Evolutionary conservation across 2,329 filamentous ascomycete genomes (phyloP).

Genomic region (Xylariaceae sp.): DNA sequence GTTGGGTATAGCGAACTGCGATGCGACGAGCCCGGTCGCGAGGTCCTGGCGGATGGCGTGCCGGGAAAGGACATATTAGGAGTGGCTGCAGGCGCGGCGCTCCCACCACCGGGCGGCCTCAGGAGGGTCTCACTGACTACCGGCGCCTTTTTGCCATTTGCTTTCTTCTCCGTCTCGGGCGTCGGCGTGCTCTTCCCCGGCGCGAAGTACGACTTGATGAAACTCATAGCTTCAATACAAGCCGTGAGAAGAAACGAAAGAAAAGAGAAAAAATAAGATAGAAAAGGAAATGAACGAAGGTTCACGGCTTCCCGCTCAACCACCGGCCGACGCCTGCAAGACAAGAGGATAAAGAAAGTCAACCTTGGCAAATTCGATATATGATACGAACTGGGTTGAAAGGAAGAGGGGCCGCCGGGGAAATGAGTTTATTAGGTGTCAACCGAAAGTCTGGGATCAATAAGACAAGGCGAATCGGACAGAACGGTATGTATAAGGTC

Average conservation of each 20-base stretch:
- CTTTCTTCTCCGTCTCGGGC: slow-evolving; percentile 20
- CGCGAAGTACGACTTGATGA: slow-evolving; percentile 34
- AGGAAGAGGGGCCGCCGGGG: not conserved
- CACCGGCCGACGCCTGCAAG: slow-evolving; percentile 1
- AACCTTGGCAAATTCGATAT: not conserved
- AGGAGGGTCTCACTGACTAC: slow-evolving; percentile 20
- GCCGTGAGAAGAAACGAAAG: slow-evolving; percentile 9
- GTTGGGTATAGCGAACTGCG: slow-evolving; percentile 34
- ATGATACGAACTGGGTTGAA: not conserved
- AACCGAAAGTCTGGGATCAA: slow-evolving; percentile 7
- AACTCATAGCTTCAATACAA: slow-evolving; percentile 26
- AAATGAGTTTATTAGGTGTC: slow-evolving; percentile 10
- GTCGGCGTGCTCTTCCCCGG: slow-evolving; percentile 27
- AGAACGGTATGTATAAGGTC: slow-evolving; percentile 11
- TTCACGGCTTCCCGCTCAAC: slow-evolving; percentile 12
- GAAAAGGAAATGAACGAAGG: slow-evolving; percentile 15
- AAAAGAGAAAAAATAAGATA: slow-evolving; percentile 9
- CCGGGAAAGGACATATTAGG: slow-evolving; percentile 20
- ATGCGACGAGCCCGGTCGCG: slow-evolving; percentile 23
- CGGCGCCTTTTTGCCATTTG: slow-evolving; percentile 18
- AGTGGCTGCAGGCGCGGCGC: slow-evolving; percentile 10
- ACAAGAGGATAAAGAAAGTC: slow-evolving; percentile 1
- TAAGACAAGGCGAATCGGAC: slow-evolving; percentile 13
- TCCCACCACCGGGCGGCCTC: slow-evolving; percentile 13
- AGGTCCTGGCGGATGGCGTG: slow-evolving; percentile 21